phyloP scores from a whole-genome alignment of 2,329 filamentous ascomycete genomes.

The Capronia coronata region DNA sequence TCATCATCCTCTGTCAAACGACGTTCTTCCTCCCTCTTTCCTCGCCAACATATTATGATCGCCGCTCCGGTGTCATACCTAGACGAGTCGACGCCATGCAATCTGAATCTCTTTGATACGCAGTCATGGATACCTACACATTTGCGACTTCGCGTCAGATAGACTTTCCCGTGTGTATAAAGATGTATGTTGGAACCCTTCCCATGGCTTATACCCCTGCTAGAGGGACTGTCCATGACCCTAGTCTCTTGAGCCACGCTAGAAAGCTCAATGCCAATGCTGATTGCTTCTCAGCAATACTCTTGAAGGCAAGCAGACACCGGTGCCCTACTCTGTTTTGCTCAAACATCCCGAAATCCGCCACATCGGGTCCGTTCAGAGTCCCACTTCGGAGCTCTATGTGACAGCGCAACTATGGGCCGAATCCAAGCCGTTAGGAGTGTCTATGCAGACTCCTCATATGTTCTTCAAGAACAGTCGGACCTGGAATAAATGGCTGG shows the following conservation, averaged over 20 bases:
- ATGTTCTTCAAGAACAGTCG: slow-evolving; percentile 69
- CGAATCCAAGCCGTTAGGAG: slow-evolving; percentile 87
- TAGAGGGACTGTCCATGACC: too few relatives aligned
- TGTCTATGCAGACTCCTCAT: slow-evolving; percentile 87
- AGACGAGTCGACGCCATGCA: not conserved
- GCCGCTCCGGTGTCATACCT: not conserved
- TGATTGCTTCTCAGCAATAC: slow-evolving; percentile 50
- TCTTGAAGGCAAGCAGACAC: slow-evolving; percentile 70
- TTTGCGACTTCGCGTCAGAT: slow-evolving; percentile 86
- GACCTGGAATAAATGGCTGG: slow-evolving; percentile 95
- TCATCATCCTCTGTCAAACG: not conserved
- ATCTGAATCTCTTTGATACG: not conserved
- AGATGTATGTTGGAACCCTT: slow-evolving; percentile 48
- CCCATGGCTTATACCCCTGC: not conserved
- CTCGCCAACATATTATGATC: not conserved
- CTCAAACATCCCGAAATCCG: slow-evolving; percentile 72
- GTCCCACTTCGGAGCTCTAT: slow-evolving; percentile 75
- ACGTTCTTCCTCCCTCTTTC: not conserved
- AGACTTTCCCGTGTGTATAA: slow-evolving; percentile 60
- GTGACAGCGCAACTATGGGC: slow-evolving; percentile 92
- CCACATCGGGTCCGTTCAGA: slow-evolving; percentile 79
- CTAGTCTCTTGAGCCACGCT: too few relatives aligned
- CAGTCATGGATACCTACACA: slow-evolving; percentile 82
- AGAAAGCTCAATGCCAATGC: not conserved
- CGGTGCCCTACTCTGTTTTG: slow-evolving; percentile 69